Evolutionary conservation across 2,329 filamentous ascomycete genomes (phyloP).

Genomic region (Sporothrix variecibatus): DNA sequence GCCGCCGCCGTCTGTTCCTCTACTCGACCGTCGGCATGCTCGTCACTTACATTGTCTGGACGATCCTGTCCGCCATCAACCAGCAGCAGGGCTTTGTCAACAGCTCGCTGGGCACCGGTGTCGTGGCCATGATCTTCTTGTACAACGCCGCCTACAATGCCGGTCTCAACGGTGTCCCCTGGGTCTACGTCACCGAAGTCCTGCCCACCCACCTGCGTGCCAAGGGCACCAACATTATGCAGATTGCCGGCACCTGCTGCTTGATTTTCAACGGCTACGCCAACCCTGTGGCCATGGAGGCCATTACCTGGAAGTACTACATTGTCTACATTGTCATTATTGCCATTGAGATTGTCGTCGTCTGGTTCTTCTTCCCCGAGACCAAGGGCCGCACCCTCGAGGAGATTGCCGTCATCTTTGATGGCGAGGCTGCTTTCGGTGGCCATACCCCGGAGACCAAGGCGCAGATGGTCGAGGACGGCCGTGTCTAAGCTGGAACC

Average conservation of each 20-base stretch:
- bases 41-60: conserved; percentile 21
- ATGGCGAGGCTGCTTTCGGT: conserved; percentile 37
- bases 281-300: conserved; percentile 35
- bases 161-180: conserved; percentile 42
- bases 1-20: conserved; percentile 40
- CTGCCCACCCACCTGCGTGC: conserved; percentile 43
- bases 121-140: conserved; percentile 41
- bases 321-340: conserved; percentile 56
- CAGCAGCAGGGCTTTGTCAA: conserved; percentile 46
- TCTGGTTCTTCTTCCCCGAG: conserved; percentile 41
- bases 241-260: conserved; percentile 32
- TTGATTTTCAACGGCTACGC: conserved; percentile 45
- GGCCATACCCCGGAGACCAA: conserved; percentile 12
- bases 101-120: conserved; percentile 19
- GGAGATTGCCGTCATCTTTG: conserved; percentile 29
- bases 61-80: conserved; percentile 46
- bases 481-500: background rate
- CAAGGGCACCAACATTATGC: conserved; percentile 37
- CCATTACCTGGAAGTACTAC: conserved; percentile 15
- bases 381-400: conserved; percentile 30
- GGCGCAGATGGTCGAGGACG: conserved; percentile 9
- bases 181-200: conserved; percentile 50
- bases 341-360: conserved; percentile 42
- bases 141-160: conserved; percentile 43
- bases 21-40: conserved; percentile 34